Evolutionary conservation across 345 rosid genomes (phyloP).

Genomic region (Pistacia atlantica): DNA sequence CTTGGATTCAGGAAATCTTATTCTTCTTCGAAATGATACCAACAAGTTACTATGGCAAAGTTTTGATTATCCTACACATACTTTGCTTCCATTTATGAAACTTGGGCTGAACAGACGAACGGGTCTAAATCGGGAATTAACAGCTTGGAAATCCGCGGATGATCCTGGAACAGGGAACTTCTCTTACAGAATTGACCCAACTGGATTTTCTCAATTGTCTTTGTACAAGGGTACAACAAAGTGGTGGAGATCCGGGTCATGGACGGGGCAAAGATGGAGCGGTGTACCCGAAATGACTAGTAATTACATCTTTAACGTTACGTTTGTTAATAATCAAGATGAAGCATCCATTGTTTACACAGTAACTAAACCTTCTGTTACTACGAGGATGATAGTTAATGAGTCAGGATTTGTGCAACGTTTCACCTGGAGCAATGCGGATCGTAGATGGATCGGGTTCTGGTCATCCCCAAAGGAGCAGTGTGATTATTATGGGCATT

Average conservation of each 20-base stretch:
- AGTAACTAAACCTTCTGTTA: conserved; percentile 26
- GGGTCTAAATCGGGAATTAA: conserved; percentile 38
- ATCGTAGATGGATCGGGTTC: conserved; percentile 43
- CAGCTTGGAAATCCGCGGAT: conserved; percentile 51
- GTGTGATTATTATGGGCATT: conserved; percentile 59
- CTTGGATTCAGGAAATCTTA: conserved; percentile 66
- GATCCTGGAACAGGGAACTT: conserved; percentile 55
- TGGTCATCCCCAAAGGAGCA: conserved; percentile 57
- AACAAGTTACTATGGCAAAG: conserved; percentile 54
- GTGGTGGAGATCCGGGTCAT: conserved; percentile 54
- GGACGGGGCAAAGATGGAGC: conserved; percentile 72
- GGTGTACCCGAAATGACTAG: conserved; percentile 66
- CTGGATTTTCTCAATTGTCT: conserved; percentile 52
- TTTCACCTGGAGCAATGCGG: conserved; percentile 45
- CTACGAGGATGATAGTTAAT: conserved; percentile 52
- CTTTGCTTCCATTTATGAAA: conserved; percentile 64
- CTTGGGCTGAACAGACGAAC: conserved; percentile 48
- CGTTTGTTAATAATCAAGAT: conserved; percentile 24
- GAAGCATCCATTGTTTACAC: conserved; percentile 42
- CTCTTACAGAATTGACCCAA: conserved; percentile 40
- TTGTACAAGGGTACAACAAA: conserved; percentile 35
- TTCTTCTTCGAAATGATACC: conserved; percentile 38
- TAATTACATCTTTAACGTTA: conserved; percentile 35
- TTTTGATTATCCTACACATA: conserved; percentile 70
- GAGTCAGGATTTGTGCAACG: conserved; percentile 51